Conservation (phyloP, 768 basidiomycete genomes). For the Russula dissimulans region DNA sequence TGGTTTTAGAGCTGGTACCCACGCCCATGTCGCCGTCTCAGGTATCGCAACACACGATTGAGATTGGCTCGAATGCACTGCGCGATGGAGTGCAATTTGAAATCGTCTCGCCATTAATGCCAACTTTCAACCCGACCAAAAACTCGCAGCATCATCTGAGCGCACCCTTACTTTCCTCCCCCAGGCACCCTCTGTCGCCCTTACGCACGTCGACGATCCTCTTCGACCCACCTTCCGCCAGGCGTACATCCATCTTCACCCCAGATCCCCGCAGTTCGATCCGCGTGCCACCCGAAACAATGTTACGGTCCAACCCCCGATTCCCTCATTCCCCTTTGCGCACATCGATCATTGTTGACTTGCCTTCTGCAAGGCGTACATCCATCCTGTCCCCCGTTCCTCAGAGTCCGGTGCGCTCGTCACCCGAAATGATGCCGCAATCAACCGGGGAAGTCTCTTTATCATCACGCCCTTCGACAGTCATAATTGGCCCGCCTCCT, state of each 20-base stretch:
- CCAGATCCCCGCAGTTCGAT: no score
- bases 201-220: neutral
- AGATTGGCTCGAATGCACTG: no score
- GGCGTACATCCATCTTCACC: no score
- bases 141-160: neutral
- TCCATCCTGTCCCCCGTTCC: neutral
- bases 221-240: neutral
- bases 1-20: neutral
- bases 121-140: neutral
- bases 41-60: neutral
- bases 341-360: no score
- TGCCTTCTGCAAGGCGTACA: neutral
- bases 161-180: neutral
- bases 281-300: no score
- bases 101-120: neutral
- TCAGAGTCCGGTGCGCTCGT: neutral
- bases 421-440: neutral
- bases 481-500: no score
- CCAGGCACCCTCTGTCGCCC: neutral
- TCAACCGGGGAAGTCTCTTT: no score
- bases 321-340: no score
- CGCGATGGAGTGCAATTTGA: neutral
- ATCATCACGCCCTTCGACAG: no score
- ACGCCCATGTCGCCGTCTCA: neutral
- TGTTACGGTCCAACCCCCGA: no score